Evolutionary conservation across 179 eudicot species (phyloP).

Genomic region (Heliamphora pulchella): DNA sequence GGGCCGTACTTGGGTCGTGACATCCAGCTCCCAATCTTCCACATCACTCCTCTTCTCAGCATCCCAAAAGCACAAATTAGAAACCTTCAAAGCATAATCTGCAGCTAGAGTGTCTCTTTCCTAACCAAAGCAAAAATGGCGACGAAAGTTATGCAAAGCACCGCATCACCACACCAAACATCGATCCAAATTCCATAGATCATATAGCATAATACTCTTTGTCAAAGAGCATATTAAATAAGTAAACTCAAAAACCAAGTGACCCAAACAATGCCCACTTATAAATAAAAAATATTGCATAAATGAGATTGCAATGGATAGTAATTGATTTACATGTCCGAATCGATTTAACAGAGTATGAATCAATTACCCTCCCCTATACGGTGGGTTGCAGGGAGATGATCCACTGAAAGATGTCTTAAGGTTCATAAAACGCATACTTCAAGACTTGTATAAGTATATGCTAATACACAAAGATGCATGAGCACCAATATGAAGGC

Average conservation of each 20-base stretch:
- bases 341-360: not conserved
- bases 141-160: no score
- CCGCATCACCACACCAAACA: no score
- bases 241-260: not conserved
- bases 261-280: not conserved
- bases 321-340: not conserved
- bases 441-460: not conserved
- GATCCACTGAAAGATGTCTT: not conserved
- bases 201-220: not conserved
- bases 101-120: no score
- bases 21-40: no score
- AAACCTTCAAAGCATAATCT: no score
- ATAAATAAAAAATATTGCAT: not conserved
- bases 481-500: not conserved
- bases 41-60: no score
- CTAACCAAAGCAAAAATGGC: no score
- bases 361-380: not conserved
- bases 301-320: not conserved
- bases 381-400: not conserved
- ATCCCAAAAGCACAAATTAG: no score
- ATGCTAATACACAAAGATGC: not conserved
- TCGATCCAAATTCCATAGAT: not conserved
- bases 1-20: no score
- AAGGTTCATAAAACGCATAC: not conserved
- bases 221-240: not conserved